A percentile compares a stretch with the other conserved stretches of the same genome.
Conservation (phyloP, 2,329 filamentous ascomycete genomes). For the Westerdykella ornata region DNA sequence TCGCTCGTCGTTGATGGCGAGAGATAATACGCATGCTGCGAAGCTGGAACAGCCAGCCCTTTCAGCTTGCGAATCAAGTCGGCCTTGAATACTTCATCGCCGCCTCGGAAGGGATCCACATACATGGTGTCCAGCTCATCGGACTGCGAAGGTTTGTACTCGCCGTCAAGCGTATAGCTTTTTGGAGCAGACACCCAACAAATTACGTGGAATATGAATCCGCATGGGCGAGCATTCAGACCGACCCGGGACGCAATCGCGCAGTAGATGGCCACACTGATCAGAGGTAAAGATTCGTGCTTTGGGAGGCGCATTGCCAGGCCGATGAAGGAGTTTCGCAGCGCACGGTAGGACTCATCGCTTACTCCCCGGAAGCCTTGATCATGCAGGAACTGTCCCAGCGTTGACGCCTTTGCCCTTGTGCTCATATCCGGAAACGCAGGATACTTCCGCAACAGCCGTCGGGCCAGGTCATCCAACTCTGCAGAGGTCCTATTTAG, state of each 20-base stretch:
- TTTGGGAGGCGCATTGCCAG: constrained; percentile 64
- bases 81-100: constrained; percentile 57
- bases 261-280: constrained; percentile 82
- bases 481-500: constrained; percentile 56
- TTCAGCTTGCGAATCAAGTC: constrained; percentile 56
- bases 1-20: constrained; percentile 57
- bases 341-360: constrained; percentile 67
- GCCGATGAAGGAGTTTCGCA: constrained; percentile 84
- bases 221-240: constrained; percentile 69
- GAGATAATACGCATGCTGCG: constrained; percentile 50
- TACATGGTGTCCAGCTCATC: constrained; percentile 56
- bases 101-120: constrained; percentile 71
- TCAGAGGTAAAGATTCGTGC: constrained; percentile 76
- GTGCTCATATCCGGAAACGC: constrained; percentile 53
- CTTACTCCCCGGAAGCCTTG: constrained; percentile 65
- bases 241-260: constrained; percentile 68
- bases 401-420: constrained; percentile 58
- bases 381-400: constrained; percentile 63
- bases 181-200: constrained; percentile 62
- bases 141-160: constrained; percentile 25
- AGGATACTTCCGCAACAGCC: constrained; percentile 50
- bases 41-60: constrained; percentile 42
- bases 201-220: constrained; percentile 80
- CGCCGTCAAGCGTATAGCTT: constrained; percentile 49
- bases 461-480: constrained; percentile 57